Conservation (phyloP, 176 grass and related monocot species). For the Pontederia paniculata region DNA sequence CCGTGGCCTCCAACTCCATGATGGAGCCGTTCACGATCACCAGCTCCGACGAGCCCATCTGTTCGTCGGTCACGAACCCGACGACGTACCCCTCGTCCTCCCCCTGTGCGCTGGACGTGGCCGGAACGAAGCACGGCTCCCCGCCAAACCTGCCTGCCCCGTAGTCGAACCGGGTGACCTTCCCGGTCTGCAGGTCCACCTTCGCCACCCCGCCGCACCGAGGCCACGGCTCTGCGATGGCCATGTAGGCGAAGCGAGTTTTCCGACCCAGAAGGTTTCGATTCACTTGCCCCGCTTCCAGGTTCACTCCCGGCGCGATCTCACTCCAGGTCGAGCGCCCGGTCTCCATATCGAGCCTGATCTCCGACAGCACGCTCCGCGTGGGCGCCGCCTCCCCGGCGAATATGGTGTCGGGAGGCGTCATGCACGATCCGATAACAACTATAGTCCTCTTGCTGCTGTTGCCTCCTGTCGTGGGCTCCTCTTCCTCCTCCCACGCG, state of each 20-base stretch:
- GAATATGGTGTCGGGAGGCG: constrained; percentile 14
- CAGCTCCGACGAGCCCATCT: not conserved
- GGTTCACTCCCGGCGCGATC: constrained; percentile 1
- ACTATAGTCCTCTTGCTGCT: not conserved
- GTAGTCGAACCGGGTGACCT: constrained; percentile 9
- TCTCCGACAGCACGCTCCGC: constrained; percentile 8
- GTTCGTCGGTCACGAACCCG: constrained; percentile 4
- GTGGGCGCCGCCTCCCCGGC: not conserved
- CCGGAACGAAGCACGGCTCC: constrained; percentile 7
- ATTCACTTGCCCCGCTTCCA: constrained; percentile 10
- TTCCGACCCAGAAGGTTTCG: not conserved
- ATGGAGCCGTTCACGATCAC: not conserved
- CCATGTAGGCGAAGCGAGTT: constrained; percentile 6
- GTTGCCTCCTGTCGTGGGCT: not conserved
- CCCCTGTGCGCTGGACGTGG: not conserved
- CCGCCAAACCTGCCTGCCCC: constrained; percentile 7
- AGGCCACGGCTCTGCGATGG: constrained; percentile 7
- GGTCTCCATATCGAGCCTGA: constrained; percentile 3
- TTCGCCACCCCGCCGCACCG: constrained; percentile 8
- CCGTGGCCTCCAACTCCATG: constrained; percentile 5
- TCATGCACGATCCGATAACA: constrained; percentile 14
- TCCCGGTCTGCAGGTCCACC: constrained; percentile 2
- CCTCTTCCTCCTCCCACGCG: constrained; percentile 8
- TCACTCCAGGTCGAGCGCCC: not conserved
- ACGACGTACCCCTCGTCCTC: constrained; percentile 10